Base-by-base conservation (phyloP, 768 basidiomycete species). In the Cantharellus anzutake region DNA sequence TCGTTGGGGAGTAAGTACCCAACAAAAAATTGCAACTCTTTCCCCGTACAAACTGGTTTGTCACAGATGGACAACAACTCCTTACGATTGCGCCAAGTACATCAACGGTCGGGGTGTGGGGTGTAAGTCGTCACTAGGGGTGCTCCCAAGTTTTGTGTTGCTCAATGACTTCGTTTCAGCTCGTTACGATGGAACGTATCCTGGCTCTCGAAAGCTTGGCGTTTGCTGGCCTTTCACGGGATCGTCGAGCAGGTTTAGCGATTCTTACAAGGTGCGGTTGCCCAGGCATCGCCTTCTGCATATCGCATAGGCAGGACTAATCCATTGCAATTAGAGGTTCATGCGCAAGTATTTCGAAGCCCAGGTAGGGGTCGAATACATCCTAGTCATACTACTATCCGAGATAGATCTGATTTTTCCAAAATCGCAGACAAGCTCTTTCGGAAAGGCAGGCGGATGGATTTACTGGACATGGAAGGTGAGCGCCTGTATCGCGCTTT, bases 1-100 rank as follows among this genome's bases (percentile, higher is more conserved):
- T 91, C 51, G 87, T 91, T 34, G 90, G 91, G 44, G 91, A 96
- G 72, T 96, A 86, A 82, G 81, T 84, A 14, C 14, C 80, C 75
- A 29, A 80, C 84, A 0, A 69, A 29, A 29, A 29, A 29, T 29
- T 29, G 20, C 20, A 29, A 29, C 20, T 29, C 20, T 29, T 29
- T 29, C 20, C 20, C 20, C 20, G 20, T 29, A 29, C 20, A 29
- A 29, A 29, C 20, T 29, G 20, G 20, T 29, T 29, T 29, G 20
- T 29, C 20, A 29, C 20, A 29, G 20, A 29, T 29, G 20, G 20
- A 29, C 20, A 1, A 29, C 20, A 29, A 29, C 20, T 29, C 20
- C 20, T 29, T 29, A 29, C 20, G 20, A 29, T 29, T 29, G 20
- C 20, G 82, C 87, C 0, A 70, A 70, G 65, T 86, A 86, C 68